Evolutionary conservation across 768 basidiomycete genomes (phyloP), one percentile per base, ranked within the genome.

Genomic region (Butyriboletus loyo): DNA sequence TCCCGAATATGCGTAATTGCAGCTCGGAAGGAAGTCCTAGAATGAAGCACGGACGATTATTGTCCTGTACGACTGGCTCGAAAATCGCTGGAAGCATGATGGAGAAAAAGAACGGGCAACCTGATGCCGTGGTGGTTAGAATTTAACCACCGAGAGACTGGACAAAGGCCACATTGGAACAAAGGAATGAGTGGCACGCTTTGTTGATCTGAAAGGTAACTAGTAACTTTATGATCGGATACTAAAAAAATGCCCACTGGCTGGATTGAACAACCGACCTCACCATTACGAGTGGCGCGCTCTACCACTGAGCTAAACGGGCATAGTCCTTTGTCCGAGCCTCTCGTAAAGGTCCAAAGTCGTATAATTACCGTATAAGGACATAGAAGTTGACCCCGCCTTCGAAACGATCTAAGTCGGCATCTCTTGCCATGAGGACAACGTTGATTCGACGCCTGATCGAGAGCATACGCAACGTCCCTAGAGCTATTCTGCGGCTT

Each of bases 211-310:
- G 3, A 21, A 15, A 21, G 37, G 22, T 7, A 35, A 38, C n/a
- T n/a, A n/a, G n/a, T n/a, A n/a, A n/a, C n/a, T n/a, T n/a, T n/a
- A n/a, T n/a, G n/a, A n/a, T n/a, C n/a, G n/a, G n/a, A n/a, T n/a
- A n/a, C n/a, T n/a, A 57, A 46, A 56, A 35, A 8, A 5, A 0
- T 72, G 71, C 71, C 71, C 72, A 63, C 66, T 72, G 72, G 70
- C 68, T 72, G 71, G 72, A 72, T 73, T 72, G 72, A 73, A 72
- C 72, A 73, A 73, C 70, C 72, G 71, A 72, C 71, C 71, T 72
- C 71, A 72, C 64, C 71, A 72, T 72, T 70, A 72, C 70, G 68
- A 72, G 72, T 66, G 72, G 66, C 60, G 73, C 72, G 72, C 72
- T 73, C 72, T 73, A 70, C 72, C 72, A 73, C 72, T 73, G 72